phyloP scores from a whole-genome alignment of 192 early-diverging fungal species.

The Coemansia sp. region DNA sequence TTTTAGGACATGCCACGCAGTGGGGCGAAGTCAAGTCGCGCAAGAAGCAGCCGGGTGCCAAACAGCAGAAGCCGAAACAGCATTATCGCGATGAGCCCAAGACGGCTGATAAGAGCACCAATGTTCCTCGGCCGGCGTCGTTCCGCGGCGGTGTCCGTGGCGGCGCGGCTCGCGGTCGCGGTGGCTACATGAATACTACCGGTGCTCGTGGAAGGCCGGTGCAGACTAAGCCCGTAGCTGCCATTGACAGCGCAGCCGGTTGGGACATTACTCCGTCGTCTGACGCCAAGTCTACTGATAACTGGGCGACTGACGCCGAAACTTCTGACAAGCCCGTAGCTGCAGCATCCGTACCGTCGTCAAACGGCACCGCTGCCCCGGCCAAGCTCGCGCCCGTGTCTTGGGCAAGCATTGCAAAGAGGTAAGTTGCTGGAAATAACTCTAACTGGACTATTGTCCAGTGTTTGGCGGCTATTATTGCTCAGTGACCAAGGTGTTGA shows the following conservation, averaged over 20 bases:
- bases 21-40: slow-evolving; percentile 87
- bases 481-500: background rate
- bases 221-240: slow-evolving; percentile 16
- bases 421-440: slow-evolving; percentile 25
- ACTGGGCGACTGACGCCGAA: slow-evolving; percentile 13
- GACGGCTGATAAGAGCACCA: slow-evolving; percentile 40
- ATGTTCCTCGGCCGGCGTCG: slow-evolving; percentile 60
- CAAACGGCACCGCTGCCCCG: slow-evolving; percentile 31
- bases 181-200: slow-evolving; percentile 50
- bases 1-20: slow-evolving; percentile 71
- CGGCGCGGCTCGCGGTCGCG: slow-evolving; percentile 68
- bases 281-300: slow-evolving; percentile 13
- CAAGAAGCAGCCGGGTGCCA: slow-evolving; percentile 56
- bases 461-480: too few relatives aligned
- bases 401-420: slow-evolving; percentile 57
- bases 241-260: slow-evolving; percentile 18
- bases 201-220: slow-evolving; percentile 39
- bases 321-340: background rate
- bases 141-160: slow-evolving; percentile 64
- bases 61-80: slow-evolving; percentile 46
- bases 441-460: background rate
- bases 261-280: slow-evolving; percentile 34
- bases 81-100: slow-evolving; percentile 55
- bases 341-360: slow-evolving; percentile 11
- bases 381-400: slow-evolving; percentile 54